Evolutionary conservation across 1,139 yeast genomes (phyloP).

Genomic region (Debaryomycetaceae sp.): DNA sequence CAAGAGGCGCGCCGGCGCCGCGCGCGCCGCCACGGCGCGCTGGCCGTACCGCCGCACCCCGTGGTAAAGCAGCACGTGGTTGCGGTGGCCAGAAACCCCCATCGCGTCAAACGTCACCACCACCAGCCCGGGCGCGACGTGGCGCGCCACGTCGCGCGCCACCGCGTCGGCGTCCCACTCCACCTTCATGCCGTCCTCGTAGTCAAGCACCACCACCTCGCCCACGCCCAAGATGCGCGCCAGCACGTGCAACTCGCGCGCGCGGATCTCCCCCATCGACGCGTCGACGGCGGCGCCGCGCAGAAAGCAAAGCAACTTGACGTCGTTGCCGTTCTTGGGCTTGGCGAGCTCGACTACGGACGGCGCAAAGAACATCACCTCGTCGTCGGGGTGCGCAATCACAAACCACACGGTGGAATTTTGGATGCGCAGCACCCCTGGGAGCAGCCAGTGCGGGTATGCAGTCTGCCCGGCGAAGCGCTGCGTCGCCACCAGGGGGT

Average conservation of each 20-base stretch:
- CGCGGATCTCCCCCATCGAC: slow-evolving; percentile 64
- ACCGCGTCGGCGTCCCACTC: slow-evolving; percentile 57
- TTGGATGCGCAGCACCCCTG: slow-evolving; percentile 32
- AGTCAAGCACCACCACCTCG: slow-evolving; percentile 47
- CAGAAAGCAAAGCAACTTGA: slow-evolving; percentile 69
- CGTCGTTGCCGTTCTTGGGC: slow-evolving; percentile 42
- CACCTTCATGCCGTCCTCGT: slow-evolving; percentile 70
- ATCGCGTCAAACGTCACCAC: slow-evolving; percentile 74
- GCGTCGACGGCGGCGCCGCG: slow-evolving; percentile 64
- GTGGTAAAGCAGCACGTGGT: slow-evolving; percentile 65
- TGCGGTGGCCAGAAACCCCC: slow-evolving; percentile 85
- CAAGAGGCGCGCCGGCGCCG: slow-evolving; percentile 18
- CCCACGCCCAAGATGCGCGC: slow-evolving; percentile 55
- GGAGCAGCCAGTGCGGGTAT: slow-evolving; percentile 37
- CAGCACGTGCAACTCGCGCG: slow-evolving; percentile 54
- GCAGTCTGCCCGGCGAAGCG: slow-evolving; percentile 21
- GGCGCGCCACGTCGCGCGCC: slow-evolving; percentile 21
- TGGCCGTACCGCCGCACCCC: slow-evolving; percentile 45
- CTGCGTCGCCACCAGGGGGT: slow-evolving; percentile 24
- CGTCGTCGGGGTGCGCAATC: slow-evolving; percentile 98
- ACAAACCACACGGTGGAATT: slow-evolving; percentile 47
- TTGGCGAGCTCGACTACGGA: slow-evolving; percentile 54
- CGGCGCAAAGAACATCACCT: slow-evolving; percentile 95
- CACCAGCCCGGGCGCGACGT: slow-evolving; percentile 23
- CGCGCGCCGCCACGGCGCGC: neutral